Conservation (phyloP, 768 basidiomycete species). For the Boletus speciosus region DNA sequence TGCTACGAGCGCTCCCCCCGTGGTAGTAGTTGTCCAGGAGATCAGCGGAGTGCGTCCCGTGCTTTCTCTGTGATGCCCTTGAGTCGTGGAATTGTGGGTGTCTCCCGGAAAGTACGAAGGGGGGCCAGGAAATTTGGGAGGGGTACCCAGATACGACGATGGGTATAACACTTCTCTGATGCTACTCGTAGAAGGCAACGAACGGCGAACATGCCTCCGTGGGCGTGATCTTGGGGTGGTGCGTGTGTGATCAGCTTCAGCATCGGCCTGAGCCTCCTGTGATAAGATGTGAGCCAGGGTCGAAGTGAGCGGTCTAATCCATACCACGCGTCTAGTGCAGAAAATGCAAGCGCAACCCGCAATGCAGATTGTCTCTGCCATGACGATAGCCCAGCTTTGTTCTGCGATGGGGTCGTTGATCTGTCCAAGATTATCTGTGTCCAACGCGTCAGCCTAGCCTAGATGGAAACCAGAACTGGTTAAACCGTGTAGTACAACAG, state of each 20-base stretch:
- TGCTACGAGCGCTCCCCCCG: background rate
- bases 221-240: slow-evolving; percentile 1
- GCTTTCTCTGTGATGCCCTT: background rate
- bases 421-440: background rate
- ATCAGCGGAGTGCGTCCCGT: background rate
- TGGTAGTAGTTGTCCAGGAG: background rate
- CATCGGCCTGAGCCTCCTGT: slow-evolving; percentile 5
- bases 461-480: background rate
- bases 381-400: slow-evolving; percentile 14
- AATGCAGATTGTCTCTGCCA: slow-evolving; percentile 7
- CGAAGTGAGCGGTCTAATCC: background rate
- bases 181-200: slow-evolving; percentile 18
- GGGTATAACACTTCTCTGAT: slow-evolving; percentile 27
- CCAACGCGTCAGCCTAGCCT: slow-evolving; percentile 4
- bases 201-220: slow-evolving; percentile 3
- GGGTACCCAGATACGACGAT: slow-evolving; percentile 12
- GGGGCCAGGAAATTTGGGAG: slow-evolving; percentile 10
- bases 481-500: background rate
- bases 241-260: background rate
- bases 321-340: slow-evolving; percentile 7
- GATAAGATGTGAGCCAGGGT: slow-evolving; percentile 1
- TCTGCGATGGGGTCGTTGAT: background rate
- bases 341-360: slow-evolving; percentile 8
- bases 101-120: slow-evolving; percentile 17
- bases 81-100: background rate